Evolutionary conservation across 2,329 filamentous ascomycete genomes (phyloP).

Genomic region (Aureobasidium sp.): DNA sequence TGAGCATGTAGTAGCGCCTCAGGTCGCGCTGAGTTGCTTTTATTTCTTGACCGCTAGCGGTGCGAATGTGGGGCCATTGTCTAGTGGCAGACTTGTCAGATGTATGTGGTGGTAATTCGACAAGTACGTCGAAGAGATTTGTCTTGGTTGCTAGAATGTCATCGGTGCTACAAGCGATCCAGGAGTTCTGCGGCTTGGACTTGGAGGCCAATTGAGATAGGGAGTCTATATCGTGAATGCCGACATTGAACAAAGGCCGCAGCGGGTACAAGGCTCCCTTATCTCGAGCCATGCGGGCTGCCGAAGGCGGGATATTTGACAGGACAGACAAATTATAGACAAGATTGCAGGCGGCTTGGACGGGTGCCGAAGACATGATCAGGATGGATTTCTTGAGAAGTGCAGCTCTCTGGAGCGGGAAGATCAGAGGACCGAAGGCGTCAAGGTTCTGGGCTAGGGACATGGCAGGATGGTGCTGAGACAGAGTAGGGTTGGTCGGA

Average conservation of each 20-base stretch:
- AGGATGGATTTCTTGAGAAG: slow-evolving; percentile 81
- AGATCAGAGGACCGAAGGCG: slow-evolving; percentile 82
- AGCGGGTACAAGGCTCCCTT: slow-evolving; percentile 55
- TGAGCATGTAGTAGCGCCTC: slow-evolving; percentile 66
- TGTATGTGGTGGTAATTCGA: slow-evolving; percentile 61
- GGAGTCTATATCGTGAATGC: slow-evolving; percentile 83
- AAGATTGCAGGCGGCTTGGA: slow-evolving; percentile 84
- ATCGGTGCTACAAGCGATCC: slow-evolving; percentile 94
- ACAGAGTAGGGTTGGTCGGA: slow-evolving; percentile 58
- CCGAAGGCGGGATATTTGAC: slow-evolving; percentile 73
- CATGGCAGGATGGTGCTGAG: slow-evolving; percentile 76
- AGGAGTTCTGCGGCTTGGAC: slow-evolving; percentile 46
- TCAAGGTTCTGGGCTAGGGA: slow-evolving; percentile 72
- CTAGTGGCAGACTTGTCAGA: slow-evolving; percentile 35
- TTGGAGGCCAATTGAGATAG: slow-evolving; percentile 55
- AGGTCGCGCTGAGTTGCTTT: slow-evolving; percentile 88
- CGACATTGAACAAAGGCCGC: slow-evolving; percentile 82
- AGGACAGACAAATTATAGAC: slow-evolving; percentile 94
- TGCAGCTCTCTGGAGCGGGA: slow-evolving; percentile 82
- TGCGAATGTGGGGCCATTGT: slow-evolving; percentile 68
- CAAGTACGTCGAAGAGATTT: slow-evolving; percentile 80
- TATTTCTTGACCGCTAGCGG: slow-evolving; percentile 54
- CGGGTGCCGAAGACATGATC: slow-evolving; percentile 77
- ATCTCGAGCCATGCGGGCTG: slow-evolving; percentile 59
- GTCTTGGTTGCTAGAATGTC: slow-evolving; percentile 83